Conservation (phyloP, 2,329 filamentous ascomycete genomes). For the Stagonosporopsis rhizophila region DNA sequence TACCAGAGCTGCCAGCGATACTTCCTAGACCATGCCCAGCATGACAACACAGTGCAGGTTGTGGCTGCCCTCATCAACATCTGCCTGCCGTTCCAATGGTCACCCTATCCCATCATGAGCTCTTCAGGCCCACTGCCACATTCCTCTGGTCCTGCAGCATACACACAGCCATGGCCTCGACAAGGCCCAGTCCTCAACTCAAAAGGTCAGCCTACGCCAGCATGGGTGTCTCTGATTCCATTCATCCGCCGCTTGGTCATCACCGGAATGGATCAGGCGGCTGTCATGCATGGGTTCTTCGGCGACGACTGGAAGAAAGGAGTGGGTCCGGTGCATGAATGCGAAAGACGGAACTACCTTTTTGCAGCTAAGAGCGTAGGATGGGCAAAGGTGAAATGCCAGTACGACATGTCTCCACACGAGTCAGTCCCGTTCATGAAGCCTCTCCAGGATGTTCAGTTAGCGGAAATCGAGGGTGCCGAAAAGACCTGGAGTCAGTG, state of each 20-base stretch:
- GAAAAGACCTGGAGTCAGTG: constrained; percentile 92
- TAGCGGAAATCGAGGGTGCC: constrained; percentile 81
- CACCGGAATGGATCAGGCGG: constrained; percentile 86
- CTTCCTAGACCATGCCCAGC: constrained; percentile 90
- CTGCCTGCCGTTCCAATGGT: constrained; percentile 82
- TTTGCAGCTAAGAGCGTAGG: constrained; percentile 93
- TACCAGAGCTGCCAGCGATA: constrained; percentile 90
- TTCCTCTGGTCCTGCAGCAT: constrained; percentile 41
- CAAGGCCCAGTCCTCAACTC: constrained; percentile 49
- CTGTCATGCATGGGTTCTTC: constrained; percentile 93
- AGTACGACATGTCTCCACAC: constrained; percentile 85
- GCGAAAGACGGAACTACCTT: constrained; percentile 90
- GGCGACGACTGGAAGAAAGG: constrained; percentile 89
- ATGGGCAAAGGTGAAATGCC: constrained; percentile 86
- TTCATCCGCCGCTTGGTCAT: constrained; percentile 90
- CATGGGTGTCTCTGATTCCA: constrained; percentile 75
- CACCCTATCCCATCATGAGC: constrained; percentile 56
- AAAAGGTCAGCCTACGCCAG: constrained; percentile 46
- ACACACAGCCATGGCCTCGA: constrained; percentile 53
- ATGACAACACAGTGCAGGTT: constrained; percentile 81
- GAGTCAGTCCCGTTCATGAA: constrained; percentile 88
- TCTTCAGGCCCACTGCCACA: constrained; percentile 44
- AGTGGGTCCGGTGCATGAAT: constrained; percentile 82
- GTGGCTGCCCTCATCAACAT: constrained; percentile 93
- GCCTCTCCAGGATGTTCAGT: constrained; percentile 76